Base-by-base conservation (phyloP, 495 filamentous ascomycete species). In the Glarea lozoyensis region DNA sequence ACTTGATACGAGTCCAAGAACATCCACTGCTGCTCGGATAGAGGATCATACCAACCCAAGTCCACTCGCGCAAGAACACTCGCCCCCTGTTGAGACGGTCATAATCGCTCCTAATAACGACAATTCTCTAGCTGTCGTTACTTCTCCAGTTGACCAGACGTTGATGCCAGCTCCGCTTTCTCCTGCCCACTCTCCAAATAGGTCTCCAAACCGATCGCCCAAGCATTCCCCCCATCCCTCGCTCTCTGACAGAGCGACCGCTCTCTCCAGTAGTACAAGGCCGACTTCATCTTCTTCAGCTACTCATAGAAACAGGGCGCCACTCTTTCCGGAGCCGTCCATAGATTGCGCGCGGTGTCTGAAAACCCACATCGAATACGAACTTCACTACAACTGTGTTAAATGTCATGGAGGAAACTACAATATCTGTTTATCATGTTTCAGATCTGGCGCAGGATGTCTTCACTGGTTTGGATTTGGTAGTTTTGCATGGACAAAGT, bases 371-470 rank as follows among this genome's bases (percentile, higher is more conserved):
- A 86, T 94, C 43, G 78, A 92, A 56, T 87, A 94, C 51, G 75
- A 82, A 2, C 64, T 93, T 0, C 86, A 94, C 58, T 87, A 83
- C 60, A 78, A 79, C 57, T 95, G 88, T 61, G 51, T 62, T 5
- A 61, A 65, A 32, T 94, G 88, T 60, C 67, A 71, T 29, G 56
- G 68, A n/a, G 86, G 84, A 2, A 61, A 70, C 18, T 90, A 75
- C 65, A 79, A 88, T 56, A 66, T 94, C 15, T 95, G 88, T 53
- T 61, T 83, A 1, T 69, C 69, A 47, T 95, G 88, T 63, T 94
- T 86, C 60, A 79, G 84, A 23, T 38, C 57, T 20, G 75, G 78
- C n/a, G 69, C 69, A 53, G 86, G 88, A 17, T 94, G 88, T 60
- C 66, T 76, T 2, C 67, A 84, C 48, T 92, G 85, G 83, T 81